These are phyloP conservation scores for Lophiostoma macrostomum DNA, from an alignment of 495 filamentous ascomycete species.

Conservation along the genomic window DNA sequence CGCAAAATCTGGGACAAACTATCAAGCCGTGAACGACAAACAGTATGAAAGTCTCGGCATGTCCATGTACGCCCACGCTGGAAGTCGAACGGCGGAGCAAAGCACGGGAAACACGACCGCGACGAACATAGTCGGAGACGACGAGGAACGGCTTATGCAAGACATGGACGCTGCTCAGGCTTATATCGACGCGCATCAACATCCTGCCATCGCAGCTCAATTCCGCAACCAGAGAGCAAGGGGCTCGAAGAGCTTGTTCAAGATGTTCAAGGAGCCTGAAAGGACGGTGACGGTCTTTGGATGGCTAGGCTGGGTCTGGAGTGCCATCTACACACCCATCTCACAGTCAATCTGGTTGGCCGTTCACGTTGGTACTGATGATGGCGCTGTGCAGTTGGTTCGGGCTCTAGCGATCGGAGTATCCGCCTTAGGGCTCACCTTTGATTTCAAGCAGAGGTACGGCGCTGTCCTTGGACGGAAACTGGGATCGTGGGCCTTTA, in stretches of 20 bases:
- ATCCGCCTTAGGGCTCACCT: background rate
- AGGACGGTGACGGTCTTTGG: background rate
- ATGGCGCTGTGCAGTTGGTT: background rate
- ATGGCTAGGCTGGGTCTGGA: background rate
- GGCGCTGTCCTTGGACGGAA: background rate
- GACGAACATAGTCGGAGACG: background rate
- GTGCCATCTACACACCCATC: background rate
- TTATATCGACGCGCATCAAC: background rate
- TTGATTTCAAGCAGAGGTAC: background rate
- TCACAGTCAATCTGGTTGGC: background rate
- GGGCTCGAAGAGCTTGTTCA: too few species aligned
- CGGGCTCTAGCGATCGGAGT: background rate
- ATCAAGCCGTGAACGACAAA: background rate
- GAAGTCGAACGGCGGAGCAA: background rate
- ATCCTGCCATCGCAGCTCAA: background rate
- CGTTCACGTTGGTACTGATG: background rate
- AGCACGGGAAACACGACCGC: background rate
- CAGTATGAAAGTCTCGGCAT: background rate
- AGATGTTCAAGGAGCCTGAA: background rate
- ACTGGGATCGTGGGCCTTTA: background rate
- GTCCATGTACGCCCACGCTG: background rate
- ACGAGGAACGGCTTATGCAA: background rate
- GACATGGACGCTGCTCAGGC: background rate
- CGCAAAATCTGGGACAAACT: background rate
- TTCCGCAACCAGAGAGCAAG: background rate